Evolutionary conservation across 1,139 yeast genomes (phyloP).

Genomic region (Zygosaccharomyces pseudobailii): DNA sequence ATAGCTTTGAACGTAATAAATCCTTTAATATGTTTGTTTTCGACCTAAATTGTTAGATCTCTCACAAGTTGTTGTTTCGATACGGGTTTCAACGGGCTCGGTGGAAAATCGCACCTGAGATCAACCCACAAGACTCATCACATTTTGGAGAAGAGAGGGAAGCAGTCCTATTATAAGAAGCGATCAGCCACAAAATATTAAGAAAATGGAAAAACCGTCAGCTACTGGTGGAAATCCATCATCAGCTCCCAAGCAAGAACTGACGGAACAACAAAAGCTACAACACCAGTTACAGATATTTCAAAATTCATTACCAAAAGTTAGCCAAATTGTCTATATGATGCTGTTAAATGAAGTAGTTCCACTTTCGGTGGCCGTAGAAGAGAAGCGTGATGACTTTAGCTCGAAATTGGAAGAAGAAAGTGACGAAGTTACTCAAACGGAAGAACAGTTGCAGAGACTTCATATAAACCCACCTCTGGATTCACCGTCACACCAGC

Average conservation of each 20-base stretch:
- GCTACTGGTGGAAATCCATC: constrained; percentile 2
- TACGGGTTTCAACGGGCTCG: background rate
- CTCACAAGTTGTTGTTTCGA: background rate
- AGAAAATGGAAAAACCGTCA: constrained; percentile 2
- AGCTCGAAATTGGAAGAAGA: constrained; percentile 13
- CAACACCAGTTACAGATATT: constrained; percentile 30
- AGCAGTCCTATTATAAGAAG: background rate
- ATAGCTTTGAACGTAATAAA: background rate
- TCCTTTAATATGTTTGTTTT: background rate
- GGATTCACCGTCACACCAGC: constrained; percentile 22
- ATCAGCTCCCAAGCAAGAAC: constrained; percentile 8
- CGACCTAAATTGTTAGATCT: background rate
- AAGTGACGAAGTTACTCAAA: constrained; percentile 42
- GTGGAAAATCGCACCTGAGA: background rate
- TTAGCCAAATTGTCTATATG: constrained; percentile 25
- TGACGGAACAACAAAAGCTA: constrained; percentile 23
- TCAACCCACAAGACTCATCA: background rate
- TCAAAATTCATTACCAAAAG: constrained; percentile 32
- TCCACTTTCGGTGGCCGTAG: constrained; percentile 51
- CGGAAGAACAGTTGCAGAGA: constrained; percentile 9
- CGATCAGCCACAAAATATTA: background rate
- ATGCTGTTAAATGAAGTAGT: constrained; percentile 69
- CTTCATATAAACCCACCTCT: constrained; percentile 9
- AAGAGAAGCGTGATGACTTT: constrained; percentile 14
- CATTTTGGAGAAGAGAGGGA: background rate